These are phyloP conservation scores for Agaricales sp. DNA, from an alignment of 1,284 basidiomycete genomes.

Conservation along the genomic window DNA sequence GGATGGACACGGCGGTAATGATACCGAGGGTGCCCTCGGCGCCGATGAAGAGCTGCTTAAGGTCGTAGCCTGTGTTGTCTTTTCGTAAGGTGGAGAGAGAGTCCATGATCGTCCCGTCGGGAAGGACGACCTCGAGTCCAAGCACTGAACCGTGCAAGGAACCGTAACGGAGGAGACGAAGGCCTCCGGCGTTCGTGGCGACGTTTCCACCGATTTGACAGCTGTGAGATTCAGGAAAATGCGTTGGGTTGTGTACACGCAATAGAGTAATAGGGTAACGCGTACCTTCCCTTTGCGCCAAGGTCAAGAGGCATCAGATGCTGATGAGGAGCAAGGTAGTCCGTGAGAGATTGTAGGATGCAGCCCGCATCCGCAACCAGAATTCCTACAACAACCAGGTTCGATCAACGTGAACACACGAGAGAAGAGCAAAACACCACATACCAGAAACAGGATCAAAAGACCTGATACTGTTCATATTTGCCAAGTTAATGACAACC, in stretches of 20 bases:
- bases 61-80: slow-evolving; percentile 98
- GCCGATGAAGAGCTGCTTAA: slow-evolving; percentile 98
- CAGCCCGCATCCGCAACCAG: slow-evolving; percentile 86
- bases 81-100: slow-evolving; percentile 82
- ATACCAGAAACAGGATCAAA: slow-evolving; percentile 89
- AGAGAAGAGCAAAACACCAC: slow-evolving; percentile 14
- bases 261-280: slow-evolving; percentile 6
- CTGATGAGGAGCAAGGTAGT: slow-evolving; percentile 79
- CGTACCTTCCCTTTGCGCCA: slow-evolving; percentile 92
- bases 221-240: slow-evolving; percentile 34
- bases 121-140: slow-evolving; percentile 94
- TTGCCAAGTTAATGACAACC: slow-evolving; percentile 76
- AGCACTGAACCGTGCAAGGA: slow-evolving; percentile 93
- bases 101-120: slow-evolving; percentile 92
- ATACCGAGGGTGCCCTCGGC: slow-evolving; percentile 95
- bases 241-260: background rate
- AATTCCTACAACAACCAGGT: slow-evolving; percentile 49
- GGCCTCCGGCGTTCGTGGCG: slow-evolving; percentile 94
- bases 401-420: slow-evolving; percentile 10
- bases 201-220: slow-evolving; percentile 99
- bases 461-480: slow-evolving; percentile 79
- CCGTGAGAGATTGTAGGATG: slow-evolving; percentile 85
- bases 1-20: slow-evolving; percentile 91
- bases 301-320: slow-evolving; percentile 98
- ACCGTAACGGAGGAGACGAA: slow-evolving; percentile 90